Evolutionary conservation across 2,329 filamentous ascomycete genomes (phyloP), one percentile per base, ranked within the genome.

Genomic region (Scedosporium apiospermum): DNA sequence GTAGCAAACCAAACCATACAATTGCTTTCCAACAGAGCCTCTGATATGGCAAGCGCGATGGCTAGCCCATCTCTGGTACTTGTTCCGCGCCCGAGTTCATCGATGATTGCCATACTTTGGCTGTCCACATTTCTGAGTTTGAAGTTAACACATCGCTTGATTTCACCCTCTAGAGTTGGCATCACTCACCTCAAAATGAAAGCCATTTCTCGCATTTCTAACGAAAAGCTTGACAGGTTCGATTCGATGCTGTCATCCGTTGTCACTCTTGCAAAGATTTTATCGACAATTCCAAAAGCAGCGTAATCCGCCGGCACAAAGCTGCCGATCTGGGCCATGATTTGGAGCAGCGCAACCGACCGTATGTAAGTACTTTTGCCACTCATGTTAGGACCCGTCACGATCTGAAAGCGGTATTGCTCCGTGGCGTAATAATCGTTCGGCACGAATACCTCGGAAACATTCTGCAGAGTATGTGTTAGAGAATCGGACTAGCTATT

Each of bases 351-450:
- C 0, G 93, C 90, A 26, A 96, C 80, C 1, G 89, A 88, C 59
- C 91, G 86, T 65, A 98, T 96, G 70, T 97, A 98, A 0, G 93
- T 99, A 66, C 90, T 96, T 73, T 98, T 99, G 0, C 93, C 95
- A 68, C 91, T 96, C 95, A 99, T 99, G 69, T 99, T 99, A 72
- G 91, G 96, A 3, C 95, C 93, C 0, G 93, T 98, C 65, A 99
- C 88, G 65, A 98, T 89, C 67, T 98, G 93, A 69, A 97, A 96
- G 1, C 93, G 86, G 42, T 87, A 86, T 64, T 93, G 87, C 41
- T 88, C 82, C 0, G 88, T 89, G 2, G 91, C 88, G 69, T 93
- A 98, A 30, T 93, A 90, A 69, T 98, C 93, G 66, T 98, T 98
- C 0, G 95, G 90, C 3, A 98, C 80, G 70, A 90, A 96, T 23